These are phyloP conservation scores for Tricholoma furcatifolium DNA, from an alignment of 768 basidiomycete species.

Conservation along the genomic window DNA sequence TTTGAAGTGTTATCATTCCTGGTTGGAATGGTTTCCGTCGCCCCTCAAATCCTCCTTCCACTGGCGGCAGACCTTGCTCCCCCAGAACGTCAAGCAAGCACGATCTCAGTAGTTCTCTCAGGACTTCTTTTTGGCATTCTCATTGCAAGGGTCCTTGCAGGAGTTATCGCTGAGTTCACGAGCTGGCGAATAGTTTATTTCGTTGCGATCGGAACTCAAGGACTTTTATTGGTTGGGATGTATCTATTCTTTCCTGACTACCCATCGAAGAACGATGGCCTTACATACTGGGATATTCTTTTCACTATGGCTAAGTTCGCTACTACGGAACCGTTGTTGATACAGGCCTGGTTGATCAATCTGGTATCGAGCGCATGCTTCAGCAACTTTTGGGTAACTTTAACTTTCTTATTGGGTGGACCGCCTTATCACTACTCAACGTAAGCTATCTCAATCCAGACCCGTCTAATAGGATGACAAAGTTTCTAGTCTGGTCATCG, in stretches of 20 bases:
- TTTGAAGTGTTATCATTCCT: constrained; percentile 73
- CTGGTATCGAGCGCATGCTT: constrained; percentile 60
- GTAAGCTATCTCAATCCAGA: constrained; percentile 29
- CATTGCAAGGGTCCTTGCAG: constrained; percentile 71
- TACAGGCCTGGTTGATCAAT: constrained; percentile 66
- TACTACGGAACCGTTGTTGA: constrained; percentile 74
- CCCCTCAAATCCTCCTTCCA: constrained; percentile 74
- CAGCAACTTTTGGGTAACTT: constrained; percentile 66
- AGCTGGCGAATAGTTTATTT: constrained; percentile 79
- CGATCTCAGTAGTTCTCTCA: too few species aligned
- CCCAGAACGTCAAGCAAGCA: constrained; percentile 65
- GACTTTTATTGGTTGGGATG: constrained; percentile 50
- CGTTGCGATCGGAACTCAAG: constrained; percentile 72
- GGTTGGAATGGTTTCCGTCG: constrained; percentile 68
- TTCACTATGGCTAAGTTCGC: constrained; percentile 77
- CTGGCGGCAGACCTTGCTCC: constrained; percentile 83
- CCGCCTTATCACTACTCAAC: constrained; percentile 76
- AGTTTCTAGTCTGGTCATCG: constrained; percentile 48
- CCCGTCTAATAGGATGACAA: background rate
- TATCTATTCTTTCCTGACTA: constrained; percentile 80
- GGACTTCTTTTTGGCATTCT: constrained; percentile 75
- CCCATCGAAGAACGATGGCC: constrained; percentile 65
- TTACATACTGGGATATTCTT: constrained; percentile 69
- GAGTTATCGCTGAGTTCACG: constrained; percentile 69
- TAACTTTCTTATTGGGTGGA: constrained; percentile 81